These are phyloP conservation scores for Rhododendron ovatum DNA, from an alignment of 148 eudicot species.

Conservation along the genomic window DNA sequence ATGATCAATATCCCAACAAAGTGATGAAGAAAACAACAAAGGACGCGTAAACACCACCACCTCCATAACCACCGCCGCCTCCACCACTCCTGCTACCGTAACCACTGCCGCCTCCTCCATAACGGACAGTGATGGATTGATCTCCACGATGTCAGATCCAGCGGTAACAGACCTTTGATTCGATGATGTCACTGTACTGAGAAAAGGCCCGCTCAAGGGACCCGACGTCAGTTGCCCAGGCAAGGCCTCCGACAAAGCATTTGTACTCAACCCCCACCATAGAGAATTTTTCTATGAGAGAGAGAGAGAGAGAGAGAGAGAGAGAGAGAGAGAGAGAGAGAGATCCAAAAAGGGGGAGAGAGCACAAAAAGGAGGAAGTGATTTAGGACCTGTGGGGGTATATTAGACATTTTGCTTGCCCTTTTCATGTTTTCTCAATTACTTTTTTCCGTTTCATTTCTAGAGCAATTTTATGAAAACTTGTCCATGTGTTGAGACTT, in stretches of 20 bases:
- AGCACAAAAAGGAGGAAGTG: background rate
- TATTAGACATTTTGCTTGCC: too few species aligned
- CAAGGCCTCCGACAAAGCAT: slow-evolving; percentile 89
- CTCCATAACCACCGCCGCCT: too few species aligned
- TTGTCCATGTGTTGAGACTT: too few species aligned
- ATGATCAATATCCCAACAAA: background rate
- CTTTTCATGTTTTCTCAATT: too few species aligned
- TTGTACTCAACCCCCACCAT: slow-evolving; percentile 65
- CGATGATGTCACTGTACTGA: slow-evolving; percentile 50
- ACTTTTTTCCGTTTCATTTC: too few species aligned
- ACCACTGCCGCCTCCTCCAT: background rate
- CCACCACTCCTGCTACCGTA: too few species aligned
- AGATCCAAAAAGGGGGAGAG: background rate
- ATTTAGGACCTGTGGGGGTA: too few species aligned
- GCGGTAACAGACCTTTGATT: slow-evolving; percentile 83
- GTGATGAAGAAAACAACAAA: background rate
- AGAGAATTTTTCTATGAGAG: background rate
- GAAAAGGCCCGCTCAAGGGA: slow-evolving; percentile 58
- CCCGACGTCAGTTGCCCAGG: slow-evolving; percentile 74
- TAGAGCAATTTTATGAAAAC: too few species aligned
- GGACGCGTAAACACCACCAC: background rate
- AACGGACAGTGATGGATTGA: slow-evolving; percentile 32
- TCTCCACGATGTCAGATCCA: slow-evolving; percentile 29
- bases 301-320: background rate
- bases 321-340: background rate